A percentile compares a stretch with the other conserved stretches of the same genome.
Conservation (phyloP, 495 filamentous ascomycete species). For the Parachaetomium inaequale region DNA sequence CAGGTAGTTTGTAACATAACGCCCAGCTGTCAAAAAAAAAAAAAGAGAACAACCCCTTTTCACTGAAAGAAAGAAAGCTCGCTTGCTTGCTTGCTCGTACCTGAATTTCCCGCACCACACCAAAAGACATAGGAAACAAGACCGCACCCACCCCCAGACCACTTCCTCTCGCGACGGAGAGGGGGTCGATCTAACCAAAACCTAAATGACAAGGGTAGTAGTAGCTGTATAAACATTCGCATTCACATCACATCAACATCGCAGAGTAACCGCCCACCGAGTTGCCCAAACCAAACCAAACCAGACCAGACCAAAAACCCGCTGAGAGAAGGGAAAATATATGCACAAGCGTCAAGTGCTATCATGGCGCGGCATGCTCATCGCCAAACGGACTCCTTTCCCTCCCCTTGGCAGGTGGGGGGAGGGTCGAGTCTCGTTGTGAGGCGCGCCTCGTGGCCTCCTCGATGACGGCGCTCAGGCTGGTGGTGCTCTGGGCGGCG, state of each 20-base stretch:
- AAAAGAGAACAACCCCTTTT: too few relatives aligned
- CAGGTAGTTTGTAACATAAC: too few relatives aligned
- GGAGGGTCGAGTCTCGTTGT: slow-evolving; percentile 31
- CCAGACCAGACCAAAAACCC: not conserved
- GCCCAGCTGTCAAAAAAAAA: too few relatives aligned
- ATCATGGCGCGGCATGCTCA: slow-evolving; percentile 46
- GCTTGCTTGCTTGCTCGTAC: too few relatives aligned
- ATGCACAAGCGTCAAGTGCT: not conserved
- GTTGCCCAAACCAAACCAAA: not conserved
- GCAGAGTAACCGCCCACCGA: not conserved
- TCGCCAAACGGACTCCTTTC: slow-evolving; percentile 54
- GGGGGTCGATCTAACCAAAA: not conserved
- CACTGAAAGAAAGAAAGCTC: too few relatives aligned
- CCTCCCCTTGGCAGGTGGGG: slow-evolving; percentile 33
- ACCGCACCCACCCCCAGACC: not conserved
- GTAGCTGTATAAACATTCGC: not conserved
- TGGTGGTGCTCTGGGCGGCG: slow-evolving; percentile 39
- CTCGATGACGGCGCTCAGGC: slow-evolving; percentile 53
- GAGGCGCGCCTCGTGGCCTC: slow-evolving; percentile 46
- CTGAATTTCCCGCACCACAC: not conserved
- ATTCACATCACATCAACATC: not conserved
- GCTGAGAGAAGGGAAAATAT: slow-evolving; percentile 1
- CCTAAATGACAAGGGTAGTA: not conserved
- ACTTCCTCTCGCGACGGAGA: too few relatives aligned
- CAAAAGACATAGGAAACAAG: not conserved